Evolutionary conservation across 208 protist genomes (phyloP), one percentile per base, ranked within the genome.

Genomic region (Crithidia expoeki): DNA sequence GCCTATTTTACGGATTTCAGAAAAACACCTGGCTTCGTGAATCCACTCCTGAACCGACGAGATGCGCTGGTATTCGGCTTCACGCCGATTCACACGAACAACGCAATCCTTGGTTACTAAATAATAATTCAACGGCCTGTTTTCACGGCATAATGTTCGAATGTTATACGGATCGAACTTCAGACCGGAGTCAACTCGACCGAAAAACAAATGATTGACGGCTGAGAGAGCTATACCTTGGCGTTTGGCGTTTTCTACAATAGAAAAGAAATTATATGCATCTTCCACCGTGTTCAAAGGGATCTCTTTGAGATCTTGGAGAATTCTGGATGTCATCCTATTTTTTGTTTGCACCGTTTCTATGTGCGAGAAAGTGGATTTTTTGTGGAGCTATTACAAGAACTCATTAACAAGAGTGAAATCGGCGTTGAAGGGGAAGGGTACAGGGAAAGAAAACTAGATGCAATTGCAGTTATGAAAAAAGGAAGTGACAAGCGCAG

Each of bases 151-250:
- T 6, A 96, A 83, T 6, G 92, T 90, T 9, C 86, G 79, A 53
- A 97, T 82, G 56, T 93, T 74, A 68, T 97, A 97, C 0, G 94
- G 94, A 25, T 90, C 64, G 70, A 90, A 97, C 30, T 76, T 59
- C 5, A 95, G 79, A 5, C 83, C 79, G 1, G 68, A 66, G 57
- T 88, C 81, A 4, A 84, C 79, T 30, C 84, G 80, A 2, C 90
- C 93, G 55, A 90, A 92, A 64, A 94, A 97, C 19, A 97, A 73
- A 62, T 96, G 93, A 55, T 83, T 90, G 19, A 96, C 76, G 1
- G 83, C 81, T 57, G 88, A 79, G 28, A 87, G 53, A 0, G 79
- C 40, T 11, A 78, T 68, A 7, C 85, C 81, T 32, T 72, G 72
- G 10, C 62, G 23, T 25, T 81, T 76, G 33, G 81, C 68, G 49